phyloP scores from a whole-genome alignment of 2,329 filamentous ascomycete species.

The Dactylellina haptotyla region DNA sequence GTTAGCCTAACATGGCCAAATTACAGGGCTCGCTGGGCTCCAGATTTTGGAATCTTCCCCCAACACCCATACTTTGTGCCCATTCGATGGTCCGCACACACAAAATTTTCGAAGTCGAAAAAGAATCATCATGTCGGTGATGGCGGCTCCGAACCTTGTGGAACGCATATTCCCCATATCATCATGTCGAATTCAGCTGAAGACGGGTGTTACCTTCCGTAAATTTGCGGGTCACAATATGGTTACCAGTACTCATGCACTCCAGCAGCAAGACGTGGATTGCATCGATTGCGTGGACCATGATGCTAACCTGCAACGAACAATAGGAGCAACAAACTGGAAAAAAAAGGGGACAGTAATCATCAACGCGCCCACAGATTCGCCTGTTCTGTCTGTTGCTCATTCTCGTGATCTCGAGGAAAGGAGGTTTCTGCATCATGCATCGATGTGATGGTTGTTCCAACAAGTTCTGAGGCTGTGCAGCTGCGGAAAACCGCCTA shows the following conservation, averaged over 20 bases:
- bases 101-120: not conserved
- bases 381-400: not conserved
- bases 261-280: not conserved
- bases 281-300: too few species aligned
- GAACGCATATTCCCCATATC: constrained; percentile 6
- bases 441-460: too few species aligned
- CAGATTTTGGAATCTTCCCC: constrained; percentile 4
- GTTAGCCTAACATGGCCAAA: constrained; percentile 25
- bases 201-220: constrained; percentile 11
- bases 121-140: too few species aligned
- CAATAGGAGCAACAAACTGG: too few species aligned
- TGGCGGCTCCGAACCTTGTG: constrained; percentile 33
- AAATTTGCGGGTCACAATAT: not conserved
- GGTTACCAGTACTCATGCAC: not conserved
- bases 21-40: constrained; percentile 1
- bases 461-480: not conserved
- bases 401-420: not conserved
- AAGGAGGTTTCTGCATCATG: too few species aligned
- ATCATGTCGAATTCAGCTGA: constrained; percentile 8
- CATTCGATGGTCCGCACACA: not conserved
- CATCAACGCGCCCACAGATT: not conserved
- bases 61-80: not conserved
- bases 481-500: not conserved
- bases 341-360: not conserved
- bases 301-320: not conserved